Conservation (phyloP, 257 asterid genomes). For the Nicotiana noctiflora region DNA sequence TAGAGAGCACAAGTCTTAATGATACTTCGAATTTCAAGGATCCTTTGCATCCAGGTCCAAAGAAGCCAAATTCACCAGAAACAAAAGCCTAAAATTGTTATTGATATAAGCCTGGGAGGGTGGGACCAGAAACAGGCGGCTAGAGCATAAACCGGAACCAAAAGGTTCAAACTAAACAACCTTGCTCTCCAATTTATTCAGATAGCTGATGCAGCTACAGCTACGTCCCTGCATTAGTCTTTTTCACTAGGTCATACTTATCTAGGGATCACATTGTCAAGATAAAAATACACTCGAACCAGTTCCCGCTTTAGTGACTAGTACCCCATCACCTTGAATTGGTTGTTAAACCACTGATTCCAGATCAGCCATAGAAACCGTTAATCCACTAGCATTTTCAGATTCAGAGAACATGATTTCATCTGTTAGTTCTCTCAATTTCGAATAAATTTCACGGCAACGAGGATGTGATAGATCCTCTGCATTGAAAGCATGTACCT, state of each 20-base stretch:
- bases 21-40: neutral
- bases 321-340: neutral
- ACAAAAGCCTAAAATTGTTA: neutral
- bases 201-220: neutral
- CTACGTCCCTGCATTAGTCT: neutral
- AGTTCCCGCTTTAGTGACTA: neutral
- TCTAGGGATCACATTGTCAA: neutral
- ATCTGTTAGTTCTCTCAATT: constrained; percentile 28
- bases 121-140: neutral
- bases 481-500: constrained; percentile 71
- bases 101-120: neutral
- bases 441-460: constrained; percentile 41
- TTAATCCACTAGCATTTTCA: constrained; percentile 4
- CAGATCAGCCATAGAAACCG: constrained; percentile 11
- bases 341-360: constrained; percentile 14
- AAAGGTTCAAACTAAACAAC: neutral
- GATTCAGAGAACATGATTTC: constrained; percentile 37
- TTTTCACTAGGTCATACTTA: neutral
- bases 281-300: neutral
- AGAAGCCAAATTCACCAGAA: neutral
- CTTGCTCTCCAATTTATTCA: neutral
- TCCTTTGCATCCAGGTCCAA: neutral
- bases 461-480: constrained; percentile 56
- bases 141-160: neutral
- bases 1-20: neutral